Conservation (phyloP, 2,329 filamentous ascomycete species). For the Zasmidium angulare region DNA sequence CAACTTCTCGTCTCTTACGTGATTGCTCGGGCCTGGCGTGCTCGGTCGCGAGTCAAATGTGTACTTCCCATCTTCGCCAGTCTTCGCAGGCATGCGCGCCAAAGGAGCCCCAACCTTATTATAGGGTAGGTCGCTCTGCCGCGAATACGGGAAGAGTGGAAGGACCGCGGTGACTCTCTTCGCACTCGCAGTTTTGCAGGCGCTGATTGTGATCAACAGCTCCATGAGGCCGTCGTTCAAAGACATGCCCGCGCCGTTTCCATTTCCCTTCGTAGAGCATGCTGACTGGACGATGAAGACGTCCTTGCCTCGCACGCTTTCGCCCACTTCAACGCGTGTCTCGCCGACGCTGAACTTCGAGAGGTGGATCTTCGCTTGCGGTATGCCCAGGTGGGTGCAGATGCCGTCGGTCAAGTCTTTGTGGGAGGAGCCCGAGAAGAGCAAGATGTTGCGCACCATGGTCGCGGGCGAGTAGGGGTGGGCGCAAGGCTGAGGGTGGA, state of each 20-base stretch:
- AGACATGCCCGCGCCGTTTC: slow-evolving; percentile 71
- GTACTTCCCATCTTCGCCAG: slow-evolving; percentile 61
- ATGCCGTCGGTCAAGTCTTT: slow-evolving; percentile 82
- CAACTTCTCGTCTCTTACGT: slow-evolving; percentile 46
- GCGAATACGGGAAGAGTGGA: slow-evolving; percentile 93
- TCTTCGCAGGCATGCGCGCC: slow-evolving; percentile 63
- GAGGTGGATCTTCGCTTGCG: slow-evolving; percentile 79
- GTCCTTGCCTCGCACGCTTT: slow-evolving; percentile 96
- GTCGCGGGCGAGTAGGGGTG: slow-evolving; percentile 9
- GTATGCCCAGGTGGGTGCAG: slow-evolving; percentile 83
- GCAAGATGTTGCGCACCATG: slow-evolving; percentile 94
- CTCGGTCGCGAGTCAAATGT: slow-evolving; percentile 91
- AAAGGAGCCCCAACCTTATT: slow-evolving; percentile 92
- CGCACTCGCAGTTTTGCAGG: slow-evolving; percentile 92
- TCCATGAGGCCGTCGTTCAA: slow-evolving; percentile 92
- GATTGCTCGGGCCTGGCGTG: slow-evolving; percentile 73
- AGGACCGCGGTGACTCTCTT: slow-evolving; percentile 91
- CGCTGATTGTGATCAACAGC: slow-evolving; percentile 96
- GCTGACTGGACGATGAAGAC: slow-evolving; percentile 93
- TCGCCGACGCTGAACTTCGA: slow-evolving; percentile 94
- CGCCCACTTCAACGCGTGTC: slow-evolving; percentile 90
- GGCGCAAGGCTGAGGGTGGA: background rate
- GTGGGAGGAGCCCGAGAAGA: slow-evolving; percentile 91
- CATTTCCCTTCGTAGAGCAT: slow-evolving; percentile 38
- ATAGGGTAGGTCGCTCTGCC: slow-evolving; percentile 94